Conservation (phyloP, 176 grass and related monocot species). For the Hordeum marinum region DNA sequence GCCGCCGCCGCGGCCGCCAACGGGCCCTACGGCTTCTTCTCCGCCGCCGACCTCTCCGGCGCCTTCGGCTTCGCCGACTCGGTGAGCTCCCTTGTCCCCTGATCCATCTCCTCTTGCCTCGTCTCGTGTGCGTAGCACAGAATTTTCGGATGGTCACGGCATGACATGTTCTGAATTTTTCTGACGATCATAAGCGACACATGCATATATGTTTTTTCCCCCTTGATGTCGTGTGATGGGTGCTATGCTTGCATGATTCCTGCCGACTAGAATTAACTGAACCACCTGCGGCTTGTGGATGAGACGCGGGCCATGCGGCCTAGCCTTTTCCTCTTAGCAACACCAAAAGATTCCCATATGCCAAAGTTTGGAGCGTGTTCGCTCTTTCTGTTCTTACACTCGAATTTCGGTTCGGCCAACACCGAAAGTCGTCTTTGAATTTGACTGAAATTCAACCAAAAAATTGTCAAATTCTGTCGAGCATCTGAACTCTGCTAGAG, state of each 20-base stretch:
- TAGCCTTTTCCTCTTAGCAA: background rate
- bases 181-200: background rate
- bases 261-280: background rate
- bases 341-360: background rate
- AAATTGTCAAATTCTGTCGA: no score
- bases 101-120: background rate
- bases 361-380: background rate
- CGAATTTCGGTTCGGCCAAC: background rate
- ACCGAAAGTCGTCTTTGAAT: background rate
- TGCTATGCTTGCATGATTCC: background rate
- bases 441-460: background rate
- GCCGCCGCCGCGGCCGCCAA: background rate
- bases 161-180: no score
- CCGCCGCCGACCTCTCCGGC: constrained; percentile 18
- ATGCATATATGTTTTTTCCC: rapidly evolving
- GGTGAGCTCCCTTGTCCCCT: constrained; percentile 11
- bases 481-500: background rate
- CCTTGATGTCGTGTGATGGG: background rate
- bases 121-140: background rate
- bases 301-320: background rate
- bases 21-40: constrained; percentile 14
- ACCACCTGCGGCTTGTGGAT: background rate
- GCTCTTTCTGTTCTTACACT: background rate
- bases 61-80: constrained; percentile 21
- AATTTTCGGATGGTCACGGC: no score